phyloP scores from a whole-genome alignment of 768 basidiomycete genomes.

The Pholiota microspora region DNA sequence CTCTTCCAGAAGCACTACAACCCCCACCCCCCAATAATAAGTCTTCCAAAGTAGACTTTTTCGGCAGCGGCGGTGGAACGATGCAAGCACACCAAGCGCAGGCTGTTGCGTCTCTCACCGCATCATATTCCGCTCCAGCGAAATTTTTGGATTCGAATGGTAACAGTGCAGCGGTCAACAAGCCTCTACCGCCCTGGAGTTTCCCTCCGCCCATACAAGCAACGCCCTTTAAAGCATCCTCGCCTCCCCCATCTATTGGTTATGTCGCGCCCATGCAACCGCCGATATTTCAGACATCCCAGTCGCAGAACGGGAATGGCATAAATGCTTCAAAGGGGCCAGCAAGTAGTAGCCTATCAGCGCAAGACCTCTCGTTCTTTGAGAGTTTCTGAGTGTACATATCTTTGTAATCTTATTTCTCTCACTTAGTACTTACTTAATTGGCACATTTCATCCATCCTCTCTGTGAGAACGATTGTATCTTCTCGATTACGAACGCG shows the following conservation, averaged over 20 bases:
- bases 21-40: constrained; percentile 24
- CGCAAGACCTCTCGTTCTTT: constrained; percentile 86
- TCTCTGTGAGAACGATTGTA: too few species aligned
- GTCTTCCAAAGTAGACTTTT: constrained; percentile 22
- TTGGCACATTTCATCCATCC: too few species aligned
- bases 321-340: constrained; percentile 21
- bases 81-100: constrained; percentile 29
- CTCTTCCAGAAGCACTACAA: constrained; percentile 39
- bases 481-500: too few species aligned
- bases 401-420: background rate
- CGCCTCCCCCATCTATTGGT: background rate
- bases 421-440: background rate
- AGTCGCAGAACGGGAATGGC: constrained; percentile 6
- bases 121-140: constrained; percentile 8
- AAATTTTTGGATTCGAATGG: constrained; percentile 1
- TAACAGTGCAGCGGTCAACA: constrained; percentile 7
- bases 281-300: constrained; percentile 10
- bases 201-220: constrained; percentile 10
- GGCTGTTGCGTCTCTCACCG: constrained; percentile 25
- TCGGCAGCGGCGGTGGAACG: constrained; percentile 21
- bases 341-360: constrained; percentile 58
- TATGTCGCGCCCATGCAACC: constrained; percentile 1
- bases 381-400: constrained; percentile 47
- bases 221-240: background rate
- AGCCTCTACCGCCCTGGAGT: constrained; percentile 6